phyloP scores from a whole-genome alignment of 2,329 filamentous ascomycete genomes.

The Sordariomycetes sp. region DNA sequence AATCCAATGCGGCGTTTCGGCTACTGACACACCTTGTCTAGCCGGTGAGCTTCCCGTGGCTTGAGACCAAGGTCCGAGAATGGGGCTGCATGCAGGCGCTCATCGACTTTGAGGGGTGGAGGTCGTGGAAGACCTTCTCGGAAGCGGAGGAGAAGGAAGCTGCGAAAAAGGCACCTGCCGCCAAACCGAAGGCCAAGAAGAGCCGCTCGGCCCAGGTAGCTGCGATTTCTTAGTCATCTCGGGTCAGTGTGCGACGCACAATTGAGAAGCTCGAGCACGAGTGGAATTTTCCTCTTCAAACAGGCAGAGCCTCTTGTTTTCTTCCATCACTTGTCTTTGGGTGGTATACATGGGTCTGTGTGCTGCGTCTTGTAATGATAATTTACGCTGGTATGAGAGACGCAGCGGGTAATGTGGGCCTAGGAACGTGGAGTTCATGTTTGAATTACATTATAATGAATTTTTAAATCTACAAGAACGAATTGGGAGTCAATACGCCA shows the following conservation, averaged over 20 bases:
- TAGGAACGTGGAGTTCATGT: too few relatives aligned
- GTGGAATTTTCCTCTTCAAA: background rate
- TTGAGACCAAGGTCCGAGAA: constrained; percentile 95
- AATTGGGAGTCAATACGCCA: too few relatives aligned
- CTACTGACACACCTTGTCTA: constrained; percentile 20
- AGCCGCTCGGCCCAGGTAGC: constrained; percentile 16
- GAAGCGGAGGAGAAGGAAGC: constrained; percentile 15
- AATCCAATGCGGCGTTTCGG: background rate
- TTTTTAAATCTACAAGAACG: too few relatives aligned
- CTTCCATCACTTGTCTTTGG: too few relatives aligned
- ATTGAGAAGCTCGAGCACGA: background rate
- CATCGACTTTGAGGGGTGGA: constrained; percentile 97
- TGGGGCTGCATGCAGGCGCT: constrained; percentile 99
- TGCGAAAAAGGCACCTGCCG: constrained; percentile 17
- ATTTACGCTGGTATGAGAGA: too few relatives aligned
- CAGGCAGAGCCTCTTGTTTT: background rate
- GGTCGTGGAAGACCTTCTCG: constrained; percentile 84
- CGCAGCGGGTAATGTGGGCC: too few relatives aligned
- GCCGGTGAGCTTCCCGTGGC: constrained; percentile 96
- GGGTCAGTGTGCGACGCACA: background rate
- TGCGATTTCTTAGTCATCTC: background rate
- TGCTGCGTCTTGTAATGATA: too few relatives aligned
- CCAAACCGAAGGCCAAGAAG: constrained; percentile 32
- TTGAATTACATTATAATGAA: too few relatives aligned
- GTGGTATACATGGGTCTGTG: too few relatives aligned